phyloP scores from a whole-genome alignment of 2,329 filamentous ascomycete genomes.

The Claviceps quebecensis region DNA sequence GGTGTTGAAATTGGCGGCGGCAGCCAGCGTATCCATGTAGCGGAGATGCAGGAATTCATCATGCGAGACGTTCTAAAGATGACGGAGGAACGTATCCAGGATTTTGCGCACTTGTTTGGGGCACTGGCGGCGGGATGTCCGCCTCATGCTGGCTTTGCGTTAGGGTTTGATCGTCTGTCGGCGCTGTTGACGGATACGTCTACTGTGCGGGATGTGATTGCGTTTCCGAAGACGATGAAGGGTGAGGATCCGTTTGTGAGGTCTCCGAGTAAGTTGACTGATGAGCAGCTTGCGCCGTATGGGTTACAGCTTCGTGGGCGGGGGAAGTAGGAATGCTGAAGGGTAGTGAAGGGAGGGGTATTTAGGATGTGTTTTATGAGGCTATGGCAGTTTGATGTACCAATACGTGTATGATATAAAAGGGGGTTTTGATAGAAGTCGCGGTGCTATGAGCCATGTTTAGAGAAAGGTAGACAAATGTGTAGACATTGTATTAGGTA shows the following conservation, averaged over 20 bases:
- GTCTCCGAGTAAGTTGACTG: constrained; percentile 56
- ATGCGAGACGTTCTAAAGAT: constrained; percentile 75
- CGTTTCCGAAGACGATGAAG: constrained; percentile 86
- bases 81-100: constrained; percentile 52
- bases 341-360: no score
- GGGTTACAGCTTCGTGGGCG: constrained; percentile 21
- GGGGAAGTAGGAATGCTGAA: neutral
- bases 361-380: no score
- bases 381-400: neutral
- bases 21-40: constrained; percentile 79
- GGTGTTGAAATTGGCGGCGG: constrained; percentile 90
- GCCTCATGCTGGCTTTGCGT: constrained; percentile 82
- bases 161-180: constrained; percentile 81
- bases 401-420: constrained; percentile 31
- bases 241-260: constrained; percentile 76
- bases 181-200: constrained; percentile 64
- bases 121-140: constrained; percentile 78
- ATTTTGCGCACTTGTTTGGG: constrained; percentile 75
- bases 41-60: constrained; percentile 69
- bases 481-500: no score
- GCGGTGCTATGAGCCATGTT: no score
- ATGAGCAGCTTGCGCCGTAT: constrained; percentile 37
- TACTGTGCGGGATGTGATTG: constrained; percentile 84
- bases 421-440: no score
- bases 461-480: no score